Base-by-base conservation (phyloP, 139 green algal genomes). In the Tetraselmis chui region DNA sequence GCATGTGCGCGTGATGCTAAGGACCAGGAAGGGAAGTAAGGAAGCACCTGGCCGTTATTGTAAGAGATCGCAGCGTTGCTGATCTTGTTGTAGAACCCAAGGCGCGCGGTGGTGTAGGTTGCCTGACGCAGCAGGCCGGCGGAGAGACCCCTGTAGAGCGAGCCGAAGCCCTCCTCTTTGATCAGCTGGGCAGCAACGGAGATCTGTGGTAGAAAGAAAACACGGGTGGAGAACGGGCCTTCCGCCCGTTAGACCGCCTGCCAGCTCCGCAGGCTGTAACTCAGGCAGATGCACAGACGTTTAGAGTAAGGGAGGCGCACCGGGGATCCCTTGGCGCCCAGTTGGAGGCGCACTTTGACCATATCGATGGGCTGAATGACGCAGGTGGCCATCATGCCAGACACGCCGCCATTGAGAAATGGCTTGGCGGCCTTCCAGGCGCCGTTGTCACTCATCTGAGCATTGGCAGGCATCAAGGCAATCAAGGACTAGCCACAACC, bases 291-390 rank as follows among this genome's bases (percentile, higher is more conserved):
- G n/a, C n/a, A n/a, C n/a, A n/a, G n/a, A n/a, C n/a, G n/a, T n/a
- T n/a, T n/a, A n/a, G n/a, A n/a, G n/a, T n/a, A 80, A 45, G 24
- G 59, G 32, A 26, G 29, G 31, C 26, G 30, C 59, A 97, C 92
- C 80, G 96, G 94, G 76, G 90, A 87, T 23, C 96, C 96, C 31
- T 90, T 93, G 11, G 92, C 92, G n/a, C 95, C 95, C 77, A 99
- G 91, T 87, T 99, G 96, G 26, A 99, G 89, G 59, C 94, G 90
- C 58, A 99, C 96, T 86, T 98, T 99, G 58, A 99, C 93, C 94
- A 98, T 98, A 82, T 99, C 96, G 85, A 98, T 93, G 28, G 95
- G 94, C 92, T 99, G 97, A 76, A 98, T 97, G 86, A 95, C 92
- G 84, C 90, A 96, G 0, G 93, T 97, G 0, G 90, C 87, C 76